Evolutionary conservation across 1,139 yeast species (phyloP), one percentile per base, ranked within the genome.

Genomic region (Lodderomyces parapsilosis): DNA sequence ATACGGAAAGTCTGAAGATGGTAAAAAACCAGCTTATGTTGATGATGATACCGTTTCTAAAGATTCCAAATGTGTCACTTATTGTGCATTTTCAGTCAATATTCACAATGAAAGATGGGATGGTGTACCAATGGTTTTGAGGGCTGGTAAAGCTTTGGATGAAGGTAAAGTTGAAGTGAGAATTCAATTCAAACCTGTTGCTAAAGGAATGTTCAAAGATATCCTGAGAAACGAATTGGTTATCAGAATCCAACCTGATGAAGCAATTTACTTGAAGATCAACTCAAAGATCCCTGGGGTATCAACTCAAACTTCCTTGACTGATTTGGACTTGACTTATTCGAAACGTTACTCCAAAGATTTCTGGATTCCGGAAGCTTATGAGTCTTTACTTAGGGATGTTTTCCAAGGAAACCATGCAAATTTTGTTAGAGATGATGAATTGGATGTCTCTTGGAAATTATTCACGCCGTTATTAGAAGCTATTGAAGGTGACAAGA

Each of bases 381-480:
- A 93, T 66, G 99, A 94, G 71, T 86, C 96, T 2, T 81, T 93
- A 57, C 88, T 93, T 56, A 81, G 96, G 65, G 99, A 94, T 65
- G 87, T 93, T 50, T 71, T 85, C 61, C 77, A 81, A 55, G 99
- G 96, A 46, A 96, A 91, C 67, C 99, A 93, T 69, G 86, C 98
- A 48, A 91, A 91, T 71, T 93, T 94, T 63, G 99, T 93, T 31
- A 86, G 99, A 71, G 98, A 91, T 62, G 99, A 93, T 63, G 99
- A 93, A 71, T 80, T 94, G 62, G 97, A 91, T 48, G 82, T 85
- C 47, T 84, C 95, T 47, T 93, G 99, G 99, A 76, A 78, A 57
- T 71, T 93, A 48, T 91, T 93, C 72, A 91, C 98, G 14, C 99
- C 99, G 15, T 73, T 94, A 53, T 77, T 94, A 62, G 71, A 91